Evolutionary conservation across 1,284 basidiomycete species (phyloP).

Genomic region (Puccinia novopanici): DNA sequence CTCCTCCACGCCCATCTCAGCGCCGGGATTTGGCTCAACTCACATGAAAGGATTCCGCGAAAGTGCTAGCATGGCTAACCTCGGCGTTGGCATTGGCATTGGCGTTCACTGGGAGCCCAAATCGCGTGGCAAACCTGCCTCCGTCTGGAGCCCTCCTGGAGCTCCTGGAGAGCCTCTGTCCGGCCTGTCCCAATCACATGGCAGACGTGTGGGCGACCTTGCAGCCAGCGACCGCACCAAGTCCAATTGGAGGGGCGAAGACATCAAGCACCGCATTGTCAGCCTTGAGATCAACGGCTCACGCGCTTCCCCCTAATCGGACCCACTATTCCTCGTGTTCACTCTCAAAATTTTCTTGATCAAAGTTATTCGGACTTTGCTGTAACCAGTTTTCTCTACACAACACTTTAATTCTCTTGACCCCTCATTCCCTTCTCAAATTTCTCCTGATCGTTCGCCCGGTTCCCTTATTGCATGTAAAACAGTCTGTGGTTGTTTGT

Average conservation of each 20-base stretch:
- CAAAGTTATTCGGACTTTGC: slow-evolving; percentile 11
- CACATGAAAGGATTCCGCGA: slow-evolving; percentile 34
- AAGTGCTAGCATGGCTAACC: slow-evolving; percentile 24
- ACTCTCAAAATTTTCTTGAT: slow-evolving; percentile 26
- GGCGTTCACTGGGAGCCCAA: slow-evolving; percentile 42
- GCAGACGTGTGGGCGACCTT: not conserved
- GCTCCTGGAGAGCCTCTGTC: not conserved
- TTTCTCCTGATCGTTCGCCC: not conserved
- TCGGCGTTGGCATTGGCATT: slow-evolving; percentile 38
- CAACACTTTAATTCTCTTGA: slow-evolving; percentile 7
- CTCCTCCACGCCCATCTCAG: slow-evolving; percentile 28
- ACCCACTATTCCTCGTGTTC: not conserved
- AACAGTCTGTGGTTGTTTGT: slow-evolving; percentile 33
- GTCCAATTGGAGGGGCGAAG: slow-evolving; percentile 42
- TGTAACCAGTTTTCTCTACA: not conserved
- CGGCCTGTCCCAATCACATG: not conserved
- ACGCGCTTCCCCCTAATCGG: not conserved
- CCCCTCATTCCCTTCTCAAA: not conserved
- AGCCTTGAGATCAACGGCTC: slow-evolving; percentile 20
- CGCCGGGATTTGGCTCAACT: slow-evolving; percentile 23
- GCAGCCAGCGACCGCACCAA: slow-evolving; percentile 27
- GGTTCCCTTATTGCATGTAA: slow-evolving; percentile 19
- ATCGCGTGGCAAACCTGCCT: slow-evolving; percentile 21
- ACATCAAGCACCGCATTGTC: slow-evolving; percentile 16
- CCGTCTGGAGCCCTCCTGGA: slow-evolving; percentile 32